Evolutionary conservation across 1,139 yeast species (phyloP), one percentile per base, ranked within the genome.

Genomic region (Lodderomyces orthopsilosis): DNA sequence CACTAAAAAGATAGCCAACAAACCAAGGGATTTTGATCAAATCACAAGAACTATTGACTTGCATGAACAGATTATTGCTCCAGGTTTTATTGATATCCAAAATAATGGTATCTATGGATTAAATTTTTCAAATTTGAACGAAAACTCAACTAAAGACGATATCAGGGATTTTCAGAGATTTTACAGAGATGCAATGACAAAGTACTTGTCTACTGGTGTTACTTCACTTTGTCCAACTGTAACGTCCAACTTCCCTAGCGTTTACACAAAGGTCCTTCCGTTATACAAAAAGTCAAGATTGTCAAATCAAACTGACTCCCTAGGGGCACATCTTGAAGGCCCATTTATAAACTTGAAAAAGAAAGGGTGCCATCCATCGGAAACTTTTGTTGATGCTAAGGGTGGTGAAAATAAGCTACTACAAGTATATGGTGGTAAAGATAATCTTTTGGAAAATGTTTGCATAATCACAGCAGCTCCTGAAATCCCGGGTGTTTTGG

Each of bases 271-370:
- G 46, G 79, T 77, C 9, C 62, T 81, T 46, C 82, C 82, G 3
- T 56, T 68, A 28, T 67, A 77, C 52, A 63, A 64, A 14, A 65
- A 66, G 30, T 60, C 68, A 23, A 59, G 79, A 37, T 53, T 63
- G 6, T 44, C 53, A 28, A 52, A 58, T 37, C 74, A 69, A 52
- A 66, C 77, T 13, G 85, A 81, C 54, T 72, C 77, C 5, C 62
- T 81, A 42, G 86, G 86, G 3, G 82, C 82, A n/a, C 86, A 81
- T 53, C 60, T 77, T 40, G 86, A 81, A 53, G 86, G 86, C 7
- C 86, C 86, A 3, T 79, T 80, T 55, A 73, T 81, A 47, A 76
- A 73, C 48, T 61, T 69, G 39, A 55, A 67, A 45, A 81, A 81
- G 61, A 80, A 79, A 50, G 86, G 86, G 1, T 80, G 85, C 54